Base-by-base conservation (phyloP, 2,329 filamentous ascomycete species). In the Pseudocercospora fijiensis region DNA sequence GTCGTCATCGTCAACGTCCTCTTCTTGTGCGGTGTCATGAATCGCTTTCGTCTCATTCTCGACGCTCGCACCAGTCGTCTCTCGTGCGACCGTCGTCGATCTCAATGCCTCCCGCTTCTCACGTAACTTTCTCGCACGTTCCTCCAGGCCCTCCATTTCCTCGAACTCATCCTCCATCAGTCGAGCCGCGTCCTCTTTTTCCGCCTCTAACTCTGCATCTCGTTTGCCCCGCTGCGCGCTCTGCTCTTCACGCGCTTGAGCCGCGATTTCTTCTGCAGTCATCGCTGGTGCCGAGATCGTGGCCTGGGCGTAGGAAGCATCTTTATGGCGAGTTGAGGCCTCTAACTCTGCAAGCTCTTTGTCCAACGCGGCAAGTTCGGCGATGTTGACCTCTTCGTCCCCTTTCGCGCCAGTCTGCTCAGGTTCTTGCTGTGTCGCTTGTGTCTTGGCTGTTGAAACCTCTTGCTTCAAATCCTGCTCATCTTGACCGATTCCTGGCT, bases 291-390 rank as follows among this genome's bases (percentile, higher is more conserved):
- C 76, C 58, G 79, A 77, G 55, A 83, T 81, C 7, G 79, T 78
- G 5, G 79, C 78, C 2, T 69, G 58, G 11, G 68, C 63, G 16
- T 56, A 33, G 18, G 16, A 20, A 33, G 53, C 28, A 56, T 33
- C 24, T 5, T 70, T 58, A 26, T 52, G 41, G 5, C 18, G 20
- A 73, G 28, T 8, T 26, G 55, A 62, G n/a, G 64, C 60, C 59
- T 75, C 73, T 55, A 74, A 62, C 18, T 67, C 68, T 7, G 87
- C 89, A 61, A 96, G 87, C 60, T 96, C 91, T 2, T 90, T 90
- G 75, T 96, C 89, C 74, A 96, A 96, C 8, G 91, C 90, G 1
- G 90, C 87, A 8, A 91, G 78, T 45, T 79, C 78, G 22, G 51
- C 69, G 4, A 60, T 49, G 60, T 72, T 70, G 28, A 65, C 60